A percentile compares a stretch with the other conserved stretches of the same genome.
Evolutionary conservation across 345 rosid genomes (phyloP).

Genomic region (Salix purpurea): DNA sequence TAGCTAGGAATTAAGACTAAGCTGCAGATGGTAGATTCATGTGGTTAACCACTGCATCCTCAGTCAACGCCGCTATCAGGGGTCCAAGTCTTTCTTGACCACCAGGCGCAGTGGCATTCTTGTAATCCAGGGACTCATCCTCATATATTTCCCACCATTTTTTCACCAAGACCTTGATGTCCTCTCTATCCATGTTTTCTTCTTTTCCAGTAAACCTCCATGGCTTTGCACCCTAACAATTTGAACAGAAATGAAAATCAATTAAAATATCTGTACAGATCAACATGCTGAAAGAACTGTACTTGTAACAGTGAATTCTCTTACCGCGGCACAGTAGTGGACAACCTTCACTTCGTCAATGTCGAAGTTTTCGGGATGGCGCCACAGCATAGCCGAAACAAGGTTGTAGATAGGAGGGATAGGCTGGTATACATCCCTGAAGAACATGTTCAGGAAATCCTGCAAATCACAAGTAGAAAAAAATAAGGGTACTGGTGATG

Average conservation of each 20-base stretch:
- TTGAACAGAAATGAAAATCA: neutral
- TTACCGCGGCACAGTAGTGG: constrained; percentile 85
- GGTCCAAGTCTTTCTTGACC: constrained; percentile 14
- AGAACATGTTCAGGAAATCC: constrained; percentile 83
- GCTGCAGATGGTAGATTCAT: constrained; percentile 40
- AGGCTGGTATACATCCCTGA: constrained; percentile 65
- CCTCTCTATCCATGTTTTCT: constrained; percentile 65
- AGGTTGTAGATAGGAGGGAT: constrained; percentile 61
- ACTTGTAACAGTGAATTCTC: neutral
- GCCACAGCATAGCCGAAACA: constrained; percentile 87
- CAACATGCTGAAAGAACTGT: neutral
- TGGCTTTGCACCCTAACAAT: constrained; percentile 66
- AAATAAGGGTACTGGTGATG: neutral
- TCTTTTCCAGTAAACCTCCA: constrained; percentile 90
- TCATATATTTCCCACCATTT: constrained; percentile 75
- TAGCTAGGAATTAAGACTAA: constrained; percentile 17
- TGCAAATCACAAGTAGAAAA: constrained; percentile 7
- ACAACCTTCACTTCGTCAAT: constrained; percentile 62
- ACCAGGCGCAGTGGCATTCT: neutral
- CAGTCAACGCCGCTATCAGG: constrained; percentile 10
- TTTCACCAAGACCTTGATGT: constrained; percentile 41
- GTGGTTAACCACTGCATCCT: constrained; percentile 11
- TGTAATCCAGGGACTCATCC: constrained; percentile 14
- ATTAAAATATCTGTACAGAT: neutral
- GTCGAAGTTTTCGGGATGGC: constrained; percentile 77